Evolutionary conservation across 2,329 filamentous ascomycete genomes (phyloP).

Genomic region (Didymella segeticola): DNA sequence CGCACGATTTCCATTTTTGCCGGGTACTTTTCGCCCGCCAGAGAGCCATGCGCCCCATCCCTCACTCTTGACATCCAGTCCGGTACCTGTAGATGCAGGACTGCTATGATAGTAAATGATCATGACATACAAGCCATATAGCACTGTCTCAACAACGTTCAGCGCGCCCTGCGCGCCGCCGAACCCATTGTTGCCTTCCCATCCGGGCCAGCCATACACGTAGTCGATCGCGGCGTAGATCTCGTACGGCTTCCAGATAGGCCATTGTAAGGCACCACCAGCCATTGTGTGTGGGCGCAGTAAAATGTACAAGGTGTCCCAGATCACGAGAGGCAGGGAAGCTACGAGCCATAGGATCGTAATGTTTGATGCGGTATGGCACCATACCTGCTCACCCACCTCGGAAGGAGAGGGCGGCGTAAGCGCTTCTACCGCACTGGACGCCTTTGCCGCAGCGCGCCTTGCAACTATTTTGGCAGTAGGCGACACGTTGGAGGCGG

Average conservation of each 20-base stretch:
- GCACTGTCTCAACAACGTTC: constrained; percentile 71
- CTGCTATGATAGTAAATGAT: constrained; percentile 56
- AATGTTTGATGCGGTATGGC: constrained; percentile 66
- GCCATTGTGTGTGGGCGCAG: constrained; percentile 83
- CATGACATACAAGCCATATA: constrained; percentile 69
- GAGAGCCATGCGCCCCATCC: constrained; percentile 54
- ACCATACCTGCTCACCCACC: constrained; percentile 51
- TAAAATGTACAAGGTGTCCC: constrained; percentile 83
- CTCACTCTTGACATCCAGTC: constrained; percentile 45
- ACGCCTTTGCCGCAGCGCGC: constrained; percentile 31
- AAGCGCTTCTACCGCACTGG: constrained; percentile 24
- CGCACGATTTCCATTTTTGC: constrained; percentile 61
- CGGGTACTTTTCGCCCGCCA: constrained; percentile 59
- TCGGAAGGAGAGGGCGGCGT: constrained; percentile 31
- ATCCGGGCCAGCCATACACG: constrained; percentile 80
- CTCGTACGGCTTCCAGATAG: constrained; percentile 78
- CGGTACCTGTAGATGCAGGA: constrained; percentile 44
- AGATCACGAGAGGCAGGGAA: constrained; percentile 78
- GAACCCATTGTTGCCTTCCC: constrained; percentile 71
- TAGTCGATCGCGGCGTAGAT: constrained; percentile 82
- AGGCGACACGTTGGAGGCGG: constrained; percentile 17
- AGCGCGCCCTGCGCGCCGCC: constrained; percentile 74
- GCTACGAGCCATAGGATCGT: constrained; percentile 74
- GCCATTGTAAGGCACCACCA: constrained; percentile 73
- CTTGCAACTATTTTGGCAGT: constrained; percentile 27